These are phyloP conservation scores for Trametes polyzona DNA, from an alignment of 1,284 basidiomycete species.

Conservation along the genomic window DNA sequence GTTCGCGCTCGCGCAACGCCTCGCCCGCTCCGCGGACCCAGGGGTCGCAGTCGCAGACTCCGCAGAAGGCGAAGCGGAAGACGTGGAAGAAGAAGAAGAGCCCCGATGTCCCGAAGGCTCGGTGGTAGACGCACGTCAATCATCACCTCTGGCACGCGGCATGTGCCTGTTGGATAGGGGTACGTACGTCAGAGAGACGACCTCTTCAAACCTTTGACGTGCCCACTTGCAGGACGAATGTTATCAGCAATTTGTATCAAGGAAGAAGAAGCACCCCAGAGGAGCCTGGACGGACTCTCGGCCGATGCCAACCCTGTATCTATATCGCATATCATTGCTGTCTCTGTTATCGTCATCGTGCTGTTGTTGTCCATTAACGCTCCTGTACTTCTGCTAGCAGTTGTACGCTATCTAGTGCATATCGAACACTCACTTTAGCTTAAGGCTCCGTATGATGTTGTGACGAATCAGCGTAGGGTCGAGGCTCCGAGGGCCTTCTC, in stretches of 20 bases:
- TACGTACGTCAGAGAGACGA: not conserved
- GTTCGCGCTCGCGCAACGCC: slow-evolving; percentile 1
- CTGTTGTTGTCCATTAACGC: slow-evolving; percentile 9
- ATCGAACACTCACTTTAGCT: slow-evolving; percentile 4
- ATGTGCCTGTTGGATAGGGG: not conserved
- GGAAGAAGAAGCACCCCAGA: not conserved
- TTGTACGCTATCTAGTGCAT: slow-evolving; percentile 6
- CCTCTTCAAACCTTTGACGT: not conserved
- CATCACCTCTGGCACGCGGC: not conserved
- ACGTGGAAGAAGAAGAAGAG: slow-evolving; percentile 13
- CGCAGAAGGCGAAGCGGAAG: slow-evolving; percentile 18
- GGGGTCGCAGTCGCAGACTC: not conserved
- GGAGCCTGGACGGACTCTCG: slow-evolving; percentile 15
- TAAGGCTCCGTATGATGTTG: not conserved
- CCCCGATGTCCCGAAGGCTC: slow-evolving; percentile 11
- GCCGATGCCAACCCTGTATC: slow-evolving; percentile 10
- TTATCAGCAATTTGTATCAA: not conserved
- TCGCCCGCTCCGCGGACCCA: not conserved
- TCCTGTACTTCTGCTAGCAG: slow-evolving; percentile 14
- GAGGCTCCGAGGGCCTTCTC: not conserved
- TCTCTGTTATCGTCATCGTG: slow-evolving; percentile 6
- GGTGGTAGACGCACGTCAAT: slow-evolving; percentile 10
- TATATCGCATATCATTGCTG: slow-evolving; percentile 18
- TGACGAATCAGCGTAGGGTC: not conserved
- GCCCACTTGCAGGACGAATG: not conserved